Base-by-base conservation (phyloP, 1,284 basidiomycete genomes). In the Austroboletus novae-zelandiae region DNA sequence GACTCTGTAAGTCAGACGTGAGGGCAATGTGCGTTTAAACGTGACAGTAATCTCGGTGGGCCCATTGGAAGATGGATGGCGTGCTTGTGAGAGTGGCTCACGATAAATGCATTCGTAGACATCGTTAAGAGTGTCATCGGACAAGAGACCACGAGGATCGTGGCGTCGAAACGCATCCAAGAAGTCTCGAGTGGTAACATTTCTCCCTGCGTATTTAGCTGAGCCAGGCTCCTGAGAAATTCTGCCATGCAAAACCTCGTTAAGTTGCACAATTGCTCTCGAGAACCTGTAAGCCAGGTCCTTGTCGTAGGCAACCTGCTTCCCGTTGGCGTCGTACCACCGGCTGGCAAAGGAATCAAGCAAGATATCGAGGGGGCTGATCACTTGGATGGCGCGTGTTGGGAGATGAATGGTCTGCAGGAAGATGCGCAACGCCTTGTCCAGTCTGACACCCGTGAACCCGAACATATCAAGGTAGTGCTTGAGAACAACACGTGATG, bases 271-370 rank as follows among this genome's bases (percentile, higher is more conserved):
- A 51, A 96, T 84, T 1, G 91, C 87, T 45, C 90, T 80, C 31
- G 94, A 88, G 41, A 98, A 79, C 31, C 86, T 84, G 51, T 80
- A 74, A 1, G 91, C 86, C 45, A 91, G 73, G 54, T 91, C 86
- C 62, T 83, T 84, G 70, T 91, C 87, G 61, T 86, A 94, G 2
- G 87, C 79, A 23, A 94, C 81, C 31, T 81, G 76, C 41, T 78
- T 77, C 14, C 84, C 80, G 65, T 99, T 99, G n/a, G 89, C 86
- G 52, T 89, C 85, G 57, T 91, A 89, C 91, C 94, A 99, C 25
- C 89, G 80, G 55, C 81, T 79, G 8, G 94, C 90, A 64, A 99
- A 95, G 10, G 86, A 81, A 66, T 98, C 94, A 35, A 91, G 76
- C 1, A 91, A 74, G 53, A 81, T 78, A 50, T 90, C 86, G 32